These are phyloP conservation scores for Neopestalotiopsis clavispora DNA, from an alignment of 2,329 filamentous ascomycete genomes.

Conservation along the genomic window DNA sequence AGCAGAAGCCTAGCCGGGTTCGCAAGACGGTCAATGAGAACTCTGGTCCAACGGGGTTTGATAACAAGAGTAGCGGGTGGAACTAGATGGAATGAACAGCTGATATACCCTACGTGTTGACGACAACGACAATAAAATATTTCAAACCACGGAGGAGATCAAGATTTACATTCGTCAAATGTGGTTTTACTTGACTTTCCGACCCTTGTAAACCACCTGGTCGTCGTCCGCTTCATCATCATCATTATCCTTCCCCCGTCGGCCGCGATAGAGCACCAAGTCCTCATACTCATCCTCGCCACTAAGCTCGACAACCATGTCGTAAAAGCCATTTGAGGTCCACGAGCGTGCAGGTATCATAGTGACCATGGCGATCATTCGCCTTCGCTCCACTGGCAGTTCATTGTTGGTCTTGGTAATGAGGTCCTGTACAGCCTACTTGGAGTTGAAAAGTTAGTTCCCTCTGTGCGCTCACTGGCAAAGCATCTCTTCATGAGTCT, in stretches of 20 bases:
- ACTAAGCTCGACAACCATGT: neutral
- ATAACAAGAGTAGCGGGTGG: constrained; percentile 6
- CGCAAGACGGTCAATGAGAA: constrained; percentile 7
- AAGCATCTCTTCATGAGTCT: neutral
- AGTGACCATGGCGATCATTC: neutral
- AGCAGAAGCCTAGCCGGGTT: constrained; percentile 69
- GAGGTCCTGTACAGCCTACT: neutral
- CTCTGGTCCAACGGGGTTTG: neutral
- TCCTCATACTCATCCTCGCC: neutral
- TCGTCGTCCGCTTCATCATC: neutral
- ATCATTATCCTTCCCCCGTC: neutral
- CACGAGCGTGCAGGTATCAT: neutral
- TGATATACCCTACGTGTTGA: neutral
- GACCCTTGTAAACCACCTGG: neutral
- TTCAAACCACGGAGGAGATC: neutral
- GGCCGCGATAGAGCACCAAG: neutral
- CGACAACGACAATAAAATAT: neutral
- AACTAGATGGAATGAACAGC: constrained; percentile 3
- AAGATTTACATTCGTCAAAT: neutral
- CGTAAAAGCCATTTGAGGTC: neutral
- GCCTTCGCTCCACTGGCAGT: neutral
- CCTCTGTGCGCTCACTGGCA: neutral
- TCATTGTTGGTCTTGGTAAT: neutral
- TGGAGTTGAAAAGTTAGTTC: neutral
- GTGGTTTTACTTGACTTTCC: neutral